Conservation (phyloP, 164 flowering plant species). For the Chloranthus sessilifolius region DNA sequence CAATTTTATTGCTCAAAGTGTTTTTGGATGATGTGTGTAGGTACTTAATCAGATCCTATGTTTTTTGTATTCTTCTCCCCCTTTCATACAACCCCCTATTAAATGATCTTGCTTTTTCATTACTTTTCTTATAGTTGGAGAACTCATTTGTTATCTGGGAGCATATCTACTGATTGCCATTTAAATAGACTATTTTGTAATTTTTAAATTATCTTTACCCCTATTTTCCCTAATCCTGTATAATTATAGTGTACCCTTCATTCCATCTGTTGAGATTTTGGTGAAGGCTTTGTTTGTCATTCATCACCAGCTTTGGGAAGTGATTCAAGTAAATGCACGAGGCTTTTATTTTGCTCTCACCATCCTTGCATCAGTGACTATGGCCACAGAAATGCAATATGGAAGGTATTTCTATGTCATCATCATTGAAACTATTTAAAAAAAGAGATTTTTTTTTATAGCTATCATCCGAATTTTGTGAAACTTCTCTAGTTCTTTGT, state of each 20-base stretch:
- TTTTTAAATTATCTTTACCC: background rate
- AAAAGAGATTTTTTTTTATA: no score
- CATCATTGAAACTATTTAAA: no score
- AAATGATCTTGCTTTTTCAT: background rate
- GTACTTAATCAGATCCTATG: no score
- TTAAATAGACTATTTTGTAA: no score
- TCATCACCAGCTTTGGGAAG: slow-evolving; percentile 47
- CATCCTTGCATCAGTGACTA: slow-evolving; percentile 71
- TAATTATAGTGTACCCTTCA: slow-evolving; percentile 67
- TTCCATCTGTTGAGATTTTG: slow-evolving; percentile 84
- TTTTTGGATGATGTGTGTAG: no score
- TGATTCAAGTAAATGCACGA: slow-evolving; percentile 35
- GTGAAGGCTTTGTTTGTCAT: slow-evolving; percentile 77
- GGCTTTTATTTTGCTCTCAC: slow-evolving; percentile 64
- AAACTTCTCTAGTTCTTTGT: no score
- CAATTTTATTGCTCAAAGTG: no score
- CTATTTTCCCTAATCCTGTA: background rate
- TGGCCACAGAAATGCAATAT: slow-evolving; percentile 58
- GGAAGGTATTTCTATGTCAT: slow-evolving; percentile 54
- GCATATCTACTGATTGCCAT: no score
- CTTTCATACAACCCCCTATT: no score
- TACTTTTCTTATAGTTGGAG: background rate
- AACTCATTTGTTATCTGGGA: no score
- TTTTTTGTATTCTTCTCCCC: no score
- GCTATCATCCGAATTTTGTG: no score